Conservation (phyloP, 2,329 filamentous ascomycete genomes). For the Alternaria novae-zelandiae region DNA sequence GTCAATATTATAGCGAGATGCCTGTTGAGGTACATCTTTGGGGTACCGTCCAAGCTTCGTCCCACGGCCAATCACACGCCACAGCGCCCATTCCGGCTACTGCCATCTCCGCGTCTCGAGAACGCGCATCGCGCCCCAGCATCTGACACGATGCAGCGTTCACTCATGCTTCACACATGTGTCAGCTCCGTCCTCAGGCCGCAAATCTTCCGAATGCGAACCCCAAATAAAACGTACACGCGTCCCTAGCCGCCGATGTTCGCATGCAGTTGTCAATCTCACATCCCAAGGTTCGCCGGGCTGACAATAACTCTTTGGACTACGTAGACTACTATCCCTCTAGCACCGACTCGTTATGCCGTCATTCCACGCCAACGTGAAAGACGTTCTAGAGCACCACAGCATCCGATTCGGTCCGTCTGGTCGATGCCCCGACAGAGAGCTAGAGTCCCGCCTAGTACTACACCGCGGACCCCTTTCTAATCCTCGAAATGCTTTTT, state of each 20-base stretch:
- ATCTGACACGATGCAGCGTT: constrained; percentile 33
- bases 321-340: background rate
- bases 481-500: constrained; percentile 11
- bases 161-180: constrained; percentile 34
- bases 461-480: constrained; percentile 15
- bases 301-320: constrained; percentile 3
- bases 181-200: constrained; percentile 25
- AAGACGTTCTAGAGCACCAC: constrained; percentile 1
- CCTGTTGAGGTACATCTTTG: constrained; percentile 13
- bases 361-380: background rate
- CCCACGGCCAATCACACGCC: constrained; percentile 26
- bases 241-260: constrained; percentile 14
- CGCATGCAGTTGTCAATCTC: constrained; percentile 3
- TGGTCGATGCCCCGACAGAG: constrained; percentile 9
- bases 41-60: constrained; percentile 18
- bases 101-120: constrained; percentile 33
- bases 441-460: constrained; percentile 15
- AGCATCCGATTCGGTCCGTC: constrained; percentile 9
- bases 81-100: constrained; percentile 11
- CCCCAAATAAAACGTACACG: constrained; percentile 11
- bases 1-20: background rate
- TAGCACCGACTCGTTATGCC: background rate
- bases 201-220: constrained; percentile 17
- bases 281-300: background rate
- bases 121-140: constrained; percentile 12